These are phyloP conservation scores for Prunus davidiana DNA, from an alignment of 306 rosid genomes.

Conservation along the genomic window DNA sequence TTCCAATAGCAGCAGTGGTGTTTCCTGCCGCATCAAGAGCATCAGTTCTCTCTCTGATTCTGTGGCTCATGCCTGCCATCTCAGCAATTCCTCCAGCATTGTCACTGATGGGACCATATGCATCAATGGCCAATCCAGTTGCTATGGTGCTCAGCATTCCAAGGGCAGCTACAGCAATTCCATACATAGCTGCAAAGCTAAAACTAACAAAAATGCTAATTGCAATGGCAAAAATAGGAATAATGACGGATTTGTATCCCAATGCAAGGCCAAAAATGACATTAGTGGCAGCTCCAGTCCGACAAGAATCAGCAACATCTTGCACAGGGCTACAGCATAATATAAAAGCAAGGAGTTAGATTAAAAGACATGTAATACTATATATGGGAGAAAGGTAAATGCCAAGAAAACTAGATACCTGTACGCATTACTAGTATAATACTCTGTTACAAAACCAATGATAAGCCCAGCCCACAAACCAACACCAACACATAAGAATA, in stretches of 20 bases:
- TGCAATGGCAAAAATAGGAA: slow-evolving; percentile 96
- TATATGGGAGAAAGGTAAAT: background rate
- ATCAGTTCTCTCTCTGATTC: slow-evolving; percentile 91
- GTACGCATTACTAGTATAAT: slow-evolving; percentile 91
- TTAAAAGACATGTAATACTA: background rate
- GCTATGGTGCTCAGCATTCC: slow-evolving; percentile 98
- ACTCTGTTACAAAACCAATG: slow-evolving; percentile 92
- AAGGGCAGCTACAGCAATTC: slow-evolving; percentile 95
- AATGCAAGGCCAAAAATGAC: slow-evolving; percentile 96
- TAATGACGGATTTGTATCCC: slow-evolving; percentile 98
- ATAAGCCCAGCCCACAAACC: slow-evolving; percentile 98
- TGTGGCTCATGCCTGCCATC: slow-evolving; percentile 99
- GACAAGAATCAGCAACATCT: slow-evolving; percentile 96
- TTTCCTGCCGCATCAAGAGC: slow-evolving; percentile 99
- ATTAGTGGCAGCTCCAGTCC: slow-evolving; percentile 98
- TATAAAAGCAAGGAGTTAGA: slow-evolving; percentile 3
- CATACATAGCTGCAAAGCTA: slow-evolving; percentile 97
- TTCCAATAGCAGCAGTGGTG: slow-evolving; percentile 97
- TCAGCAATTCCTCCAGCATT: slow-evolving; percentile 99
- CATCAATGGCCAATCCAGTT: slow-evolving; percentile 95
- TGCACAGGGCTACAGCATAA: slow-evolving; percentile 80
- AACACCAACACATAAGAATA: slow-evolving; percentile 81
- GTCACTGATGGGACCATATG: slow-evolving; percentile 98
- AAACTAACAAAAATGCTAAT: slow-evolving; percentile 83
- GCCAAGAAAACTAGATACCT: slow-evolving; percentile 44